Evolutionary conservation across 768 basidiomycete genomes (phyloP), one percentile per base, ranked within the genome.

Genomic region (Neoboletus subvelutipes): DNA sequence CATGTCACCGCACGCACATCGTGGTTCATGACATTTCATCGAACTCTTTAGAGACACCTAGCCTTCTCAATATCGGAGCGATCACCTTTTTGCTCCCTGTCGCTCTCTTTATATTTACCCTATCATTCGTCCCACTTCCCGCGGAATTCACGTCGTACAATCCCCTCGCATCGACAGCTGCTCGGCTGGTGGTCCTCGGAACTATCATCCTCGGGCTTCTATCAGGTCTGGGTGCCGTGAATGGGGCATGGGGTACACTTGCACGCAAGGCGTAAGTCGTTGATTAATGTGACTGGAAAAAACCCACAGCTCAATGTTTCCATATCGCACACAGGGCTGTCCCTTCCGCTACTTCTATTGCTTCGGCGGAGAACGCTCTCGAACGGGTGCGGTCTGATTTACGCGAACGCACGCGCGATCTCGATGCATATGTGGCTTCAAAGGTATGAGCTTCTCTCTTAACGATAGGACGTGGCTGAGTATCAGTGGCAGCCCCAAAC

Each of bases 191-290:
- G 20, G 87, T 92, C 20, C 71, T 93, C 22, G 92, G 92, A 3
- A 92, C 87, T 0, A 77, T 86, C 31, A 81, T 92, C 54, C 83
- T 94, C n/a, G 92, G 92, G 6, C 67, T 85, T 3, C 76, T 94
- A 6, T 90, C 91, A 1, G 92, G 92, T 0, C 87, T 90, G 58
- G 90, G 90, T 59, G 86, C 89, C 4, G 77, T 88, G 47, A 84
- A 79, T 59, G 85, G 81, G 45, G 80, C 83, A 0, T 89, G 88
- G 87, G 73, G 62, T 10, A 52, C 53, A 47, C 67, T 71, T 63
- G 28, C 56, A 37, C 63, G 56, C 45, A 51, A 52, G 58, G 60
- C 60, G 70, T 71, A 61, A 57, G 70, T 67, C 47, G n/a, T 55
- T 36, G 45, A 59, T 67, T 54, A 47, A 55, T 62, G 49, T 52